A percentile compares a stretch with the other conserved stretches of the same genome.
phyloP scores from a whole-genome alignment of 2,329 filamentous ascomycete genomes.

The Cryphonectria carpinicola region DNA sequence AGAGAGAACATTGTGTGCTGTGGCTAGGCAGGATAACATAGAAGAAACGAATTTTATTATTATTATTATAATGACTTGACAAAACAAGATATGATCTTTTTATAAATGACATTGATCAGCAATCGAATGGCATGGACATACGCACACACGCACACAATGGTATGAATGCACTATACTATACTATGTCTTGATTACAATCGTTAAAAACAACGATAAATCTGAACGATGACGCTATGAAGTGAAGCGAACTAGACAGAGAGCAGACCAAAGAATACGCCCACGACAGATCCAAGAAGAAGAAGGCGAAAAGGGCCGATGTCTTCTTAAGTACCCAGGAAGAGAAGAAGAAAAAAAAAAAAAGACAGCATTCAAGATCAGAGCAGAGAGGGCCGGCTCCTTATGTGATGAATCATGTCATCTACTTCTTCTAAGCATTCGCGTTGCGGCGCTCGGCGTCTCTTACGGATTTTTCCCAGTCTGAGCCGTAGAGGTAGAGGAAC shows the following conservation, averaged over 20 bases:
- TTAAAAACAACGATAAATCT: neutral
- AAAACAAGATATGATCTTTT: neutral
- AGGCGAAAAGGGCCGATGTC: neutral
- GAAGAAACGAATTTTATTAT: neutral
- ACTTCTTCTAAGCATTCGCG: conserved; percentile 42
- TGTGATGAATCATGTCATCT: neutral
- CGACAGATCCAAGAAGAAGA: neutral
- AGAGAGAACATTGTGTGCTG: neutral
- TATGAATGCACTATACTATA: neutral
- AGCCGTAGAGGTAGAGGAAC: conserved; percentile 55
- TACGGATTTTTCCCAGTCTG: conserved; percentile 58
- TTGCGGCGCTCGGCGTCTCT: conserved; percentile 58
- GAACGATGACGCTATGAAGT: neutral
- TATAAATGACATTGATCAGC: neutral
- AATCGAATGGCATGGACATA: neutral
- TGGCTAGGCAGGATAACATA: neutral
- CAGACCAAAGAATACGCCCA: neutral
- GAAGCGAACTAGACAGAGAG: neutral
- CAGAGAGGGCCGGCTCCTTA: neutral
- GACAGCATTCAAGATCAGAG: neutral
- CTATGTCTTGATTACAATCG: neutral
- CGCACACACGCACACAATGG: neutral
- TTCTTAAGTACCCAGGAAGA: too few species aligned
- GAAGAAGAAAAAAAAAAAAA: too few species aligned
- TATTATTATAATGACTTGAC: neutral